Evolutionary conservation across 352 stramenopile genomes (phyloP).

Genomic region (Globisporangium cystogenes): DNA sequence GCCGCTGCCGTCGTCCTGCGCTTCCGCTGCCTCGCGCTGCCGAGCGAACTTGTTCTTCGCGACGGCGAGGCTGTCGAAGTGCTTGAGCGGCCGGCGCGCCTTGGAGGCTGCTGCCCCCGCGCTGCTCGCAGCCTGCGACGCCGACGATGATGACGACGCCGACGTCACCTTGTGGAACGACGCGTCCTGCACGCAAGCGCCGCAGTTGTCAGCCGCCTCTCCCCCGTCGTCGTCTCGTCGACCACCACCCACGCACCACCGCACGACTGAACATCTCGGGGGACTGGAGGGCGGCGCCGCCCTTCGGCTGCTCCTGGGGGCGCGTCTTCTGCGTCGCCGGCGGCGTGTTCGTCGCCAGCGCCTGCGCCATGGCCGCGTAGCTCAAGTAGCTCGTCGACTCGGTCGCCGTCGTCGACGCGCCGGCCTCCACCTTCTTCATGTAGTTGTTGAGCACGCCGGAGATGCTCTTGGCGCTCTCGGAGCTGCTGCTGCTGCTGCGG

Average conservation of each 20-base stretch:
- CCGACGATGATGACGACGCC: not conserved
- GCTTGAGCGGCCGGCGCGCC: slow-evolving; percentile 5
- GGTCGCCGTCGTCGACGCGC: not conserved
- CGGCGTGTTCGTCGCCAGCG: not conserved
- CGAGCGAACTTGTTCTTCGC: slow-evolving; percentile 8
- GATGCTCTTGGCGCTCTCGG: slow-evolving; percentile 2
- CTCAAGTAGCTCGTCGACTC: slow-evolving; percentile 1
- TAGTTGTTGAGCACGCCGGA: slow-evolving; percentile 11
- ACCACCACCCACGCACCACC: slow-evolving; percentile 9
- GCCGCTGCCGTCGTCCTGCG: not conserved
- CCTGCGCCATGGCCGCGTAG: slow-evolving; percentile 7
- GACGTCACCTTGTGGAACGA: not conserved
- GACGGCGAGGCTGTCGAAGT: slow-evolving; percentile 16
- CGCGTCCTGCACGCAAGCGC: not conserved
- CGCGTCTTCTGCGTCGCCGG: not conserved
- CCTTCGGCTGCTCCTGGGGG: not conserved
- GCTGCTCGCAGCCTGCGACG: slow-evolving; percentile 3
- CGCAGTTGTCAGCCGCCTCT: too few species aligned
- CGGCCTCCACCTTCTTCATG: slow-evolving; percentile 13
- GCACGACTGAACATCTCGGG: slow-evolving; percentile 12
- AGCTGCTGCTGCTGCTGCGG: not conserved
- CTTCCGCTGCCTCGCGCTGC: slow-evolving; percentile 5
- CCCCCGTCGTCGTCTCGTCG: too few species aligned
- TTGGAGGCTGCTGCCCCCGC: not conserved
- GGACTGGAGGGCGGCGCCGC: not conserved